Base-by-base conservation (phyloP, 345 rosid species). In the Linum trigynum region DNA sequence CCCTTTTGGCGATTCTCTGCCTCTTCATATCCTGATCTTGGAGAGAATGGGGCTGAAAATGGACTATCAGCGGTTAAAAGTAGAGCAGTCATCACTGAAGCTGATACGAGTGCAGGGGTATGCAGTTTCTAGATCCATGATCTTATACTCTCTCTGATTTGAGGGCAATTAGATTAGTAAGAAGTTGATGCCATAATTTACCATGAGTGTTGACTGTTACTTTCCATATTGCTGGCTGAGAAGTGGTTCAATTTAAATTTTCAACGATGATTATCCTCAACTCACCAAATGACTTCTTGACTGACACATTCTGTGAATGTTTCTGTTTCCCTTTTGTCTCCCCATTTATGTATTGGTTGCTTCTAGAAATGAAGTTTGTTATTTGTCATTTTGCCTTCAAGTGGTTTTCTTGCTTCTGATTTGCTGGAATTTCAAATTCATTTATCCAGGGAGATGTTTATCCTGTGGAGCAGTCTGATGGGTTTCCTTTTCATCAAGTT, bases 1-100 rank as follows among this genome's bases (percentile, higher is more conserved):
- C 97, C 97, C 39, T 92, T 92, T 75, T 92, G 98, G 96, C 81
- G 94, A 72, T 92, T 92, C 78, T 92, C 98, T 64, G 97, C 98
- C 4, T 87, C 95, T 70, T 89, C 98, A 39, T 92, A 92, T 81
- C 98, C 97, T 65, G 98, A 90, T 81, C 95, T 92, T 53, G 78
- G 74, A 77, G 82, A 75, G 64, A 68, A 72, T 51, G 65, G 63
- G 38, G 73, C 87, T 62, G 71, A 70, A 61, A 68, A 76, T 70
- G 79, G 78, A 69, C 81, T 83, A 43, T 35, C 64, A 3, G 78
- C 81, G 69, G 77, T 83, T 65, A 77, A 74, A 69, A 74, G 71
- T 61, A 76, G 78, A 74, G 66, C 76, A 38, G 48, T 67, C n/a
- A 38, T 71, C 65, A 73, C 79, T 42, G 85, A 76, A 78, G 69